Percentiles rank a stretch among this genome's conserved stretches.
Evolutionary conservation across 495 filamentous ascomycete species (phyloP).

Genomic region (Letharia columbiana): DNA sequence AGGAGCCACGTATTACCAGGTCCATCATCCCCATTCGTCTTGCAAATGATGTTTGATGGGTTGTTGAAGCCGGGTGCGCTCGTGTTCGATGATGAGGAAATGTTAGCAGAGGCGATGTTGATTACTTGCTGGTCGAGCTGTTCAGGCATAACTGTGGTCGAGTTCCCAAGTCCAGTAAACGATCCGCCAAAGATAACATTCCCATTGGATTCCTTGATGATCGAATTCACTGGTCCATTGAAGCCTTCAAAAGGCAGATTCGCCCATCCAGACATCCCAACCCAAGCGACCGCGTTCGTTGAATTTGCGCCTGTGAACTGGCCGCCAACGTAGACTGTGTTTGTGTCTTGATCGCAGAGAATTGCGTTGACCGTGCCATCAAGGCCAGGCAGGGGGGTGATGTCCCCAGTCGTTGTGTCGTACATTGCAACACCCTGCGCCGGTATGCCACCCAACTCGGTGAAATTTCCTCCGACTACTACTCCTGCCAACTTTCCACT

Average conservation of each 20-base stretch:
- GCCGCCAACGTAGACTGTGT: slow-evolving; percentile 86
- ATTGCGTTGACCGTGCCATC: slow-evolving; percentile 71
- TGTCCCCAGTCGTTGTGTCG: slow-evolving; percentile 54
- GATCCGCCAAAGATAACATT: slow-evolving; percentile 86
- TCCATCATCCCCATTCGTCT: slow-evolving; percentile 53
- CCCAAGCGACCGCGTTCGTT: slow-evolving; percentile 84
- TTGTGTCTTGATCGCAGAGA: slow-evolving; percentile 72
- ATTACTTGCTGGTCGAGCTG: slow-evolving; percentile 64
- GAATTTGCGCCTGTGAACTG: slow-evolving; percentile 70
- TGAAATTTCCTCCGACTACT: slow-evolving; percentile 91
- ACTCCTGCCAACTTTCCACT: slow-evolving; percentile 63
- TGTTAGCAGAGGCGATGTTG: slow-evolving; percentile 68
- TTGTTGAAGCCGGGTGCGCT: slow-evolving; percentile 59
- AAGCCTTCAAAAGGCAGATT: slow-evolving; percentile 87
- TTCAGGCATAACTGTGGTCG: slow-evolving; percentile 47
- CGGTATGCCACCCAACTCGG: slow-evolving; percentile 69
- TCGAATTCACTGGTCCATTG: slow-evolving; percentile 85
- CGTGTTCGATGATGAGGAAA: slow-evolving; percentile 56
- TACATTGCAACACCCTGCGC: slow-evolving; percentile 75
- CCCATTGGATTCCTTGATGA: slow-evolving; percentile 65
- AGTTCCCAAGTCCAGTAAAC: slow-evolving; percentile 88
- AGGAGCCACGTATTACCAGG: slow-evolving; percentile 76
- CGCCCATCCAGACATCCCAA: slow-evolving; percentile 62
- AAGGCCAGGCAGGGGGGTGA: slow-evolving; percentile 69
- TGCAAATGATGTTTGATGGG: slow-evolving; percentile 79